Evolutionary conservation across 2,329 filamentous ascomycete species (phyloP).

Genomic region (Colletotrichum sp.): DNA sequence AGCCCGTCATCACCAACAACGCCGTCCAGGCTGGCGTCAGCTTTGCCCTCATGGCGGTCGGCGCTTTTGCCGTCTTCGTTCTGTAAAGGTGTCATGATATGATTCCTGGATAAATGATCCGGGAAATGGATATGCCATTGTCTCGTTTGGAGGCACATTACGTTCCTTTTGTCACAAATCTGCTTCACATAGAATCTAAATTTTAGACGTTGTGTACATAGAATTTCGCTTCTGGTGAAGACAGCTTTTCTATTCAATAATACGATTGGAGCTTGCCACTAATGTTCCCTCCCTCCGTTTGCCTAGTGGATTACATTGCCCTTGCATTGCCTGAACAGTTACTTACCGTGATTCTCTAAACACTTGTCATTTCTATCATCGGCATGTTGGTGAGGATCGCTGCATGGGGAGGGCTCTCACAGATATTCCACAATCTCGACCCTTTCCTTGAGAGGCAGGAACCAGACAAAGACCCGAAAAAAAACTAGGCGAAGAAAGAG

Average conservation of each 20-base stretch:
- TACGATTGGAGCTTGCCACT: neutral
- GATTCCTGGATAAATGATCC: neutral
- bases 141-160: neutral
- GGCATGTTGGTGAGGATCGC: neutral
- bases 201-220: neutral
- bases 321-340: neutral
- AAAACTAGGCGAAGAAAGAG: neutral
- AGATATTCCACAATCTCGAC: neutral
- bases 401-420: neutral
- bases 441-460: neutral
- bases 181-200: neutral
- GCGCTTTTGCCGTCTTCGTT: neutral
- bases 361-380: neutral
- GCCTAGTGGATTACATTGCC: neutral
- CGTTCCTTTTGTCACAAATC: neutral
- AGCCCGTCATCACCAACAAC: slow-evolving; percentile 2
- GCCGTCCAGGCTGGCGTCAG: slow-evolving; percentile 12
- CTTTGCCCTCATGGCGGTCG: slow-evolving; percentile 13
- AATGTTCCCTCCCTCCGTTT: neutral
- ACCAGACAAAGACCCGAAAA: neutral
- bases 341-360: neutral
- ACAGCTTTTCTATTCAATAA: neutral
- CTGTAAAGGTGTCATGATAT: neutral
- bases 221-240: neutral
- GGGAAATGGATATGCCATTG: neutral